These are phyloP conservation scores for Fusarium guadeloupense DNA, from an alignment of 2,329 filamentous ascomycete species.

Conservation along the genomic window DNA sequence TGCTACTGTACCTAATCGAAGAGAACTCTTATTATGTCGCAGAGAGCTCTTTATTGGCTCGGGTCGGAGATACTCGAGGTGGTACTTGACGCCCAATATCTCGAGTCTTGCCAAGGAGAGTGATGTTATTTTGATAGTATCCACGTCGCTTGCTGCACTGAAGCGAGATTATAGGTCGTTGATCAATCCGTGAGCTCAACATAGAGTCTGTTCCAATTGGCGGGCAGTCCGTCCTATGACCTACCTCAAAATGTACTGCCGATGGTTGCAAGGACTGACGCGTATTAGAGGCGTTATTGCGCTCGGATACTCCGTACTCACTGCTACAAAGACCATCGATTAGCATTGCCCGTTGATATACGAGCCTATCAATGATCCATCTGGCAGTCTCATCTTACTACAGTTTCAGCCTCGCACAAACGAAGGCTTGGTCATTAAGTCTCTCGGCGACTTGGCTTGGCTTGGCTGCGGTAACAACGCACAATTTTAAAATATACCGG, in stretches of 20 bases:
- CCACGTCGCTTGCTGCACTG: slow-evolving; percentile 10
- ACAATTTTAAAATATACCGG: neutral
- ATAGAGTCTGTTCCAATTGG: too few species aligned
- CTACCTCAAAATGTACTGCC: neutral
- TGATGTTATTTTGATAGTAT: slow-evolving; percentile 20
- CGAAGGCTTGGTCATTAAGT: neutral
- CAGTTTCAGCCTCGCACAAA: slow-evolving; percentile 10
- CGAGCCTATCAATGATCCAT: neutral
- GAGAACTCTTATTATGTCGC: slow-evolving; percentile 1
- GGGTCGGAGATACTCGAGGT: slow-evolving; percentile 7
- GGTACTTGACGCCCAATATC: slow-evolving; percentile 2
- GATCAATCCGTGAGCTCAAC: slow-evolving; percentile 1
- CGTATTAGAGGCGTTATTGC: too few species aligned
- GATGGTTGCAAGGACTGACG: neutral
- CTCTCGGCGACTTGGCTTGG: neutral
- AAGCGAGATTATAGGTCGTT: neutral
- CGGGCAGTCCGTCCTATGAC: too few species aligned
- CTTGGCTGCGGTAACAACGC: slow-evolving; percentile 3
- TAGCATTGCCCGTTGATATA: too few species aligned
- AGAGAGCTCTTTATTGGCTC: slow-evolving; percentile 13
- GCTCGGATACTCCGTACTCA: too few species aligned
- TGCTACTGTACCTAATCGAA: neutral
- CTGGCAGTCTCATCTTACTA: slow-evolving; percentile 2
- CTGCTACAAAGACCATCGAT: too few species aligned
- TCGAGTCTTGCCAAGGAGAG: slow-evolving; percentile 11